Base-by-base conservation (phyloP, 495 filamentous ascomycete species). In the Penicillium longicatenatum region DNA sequence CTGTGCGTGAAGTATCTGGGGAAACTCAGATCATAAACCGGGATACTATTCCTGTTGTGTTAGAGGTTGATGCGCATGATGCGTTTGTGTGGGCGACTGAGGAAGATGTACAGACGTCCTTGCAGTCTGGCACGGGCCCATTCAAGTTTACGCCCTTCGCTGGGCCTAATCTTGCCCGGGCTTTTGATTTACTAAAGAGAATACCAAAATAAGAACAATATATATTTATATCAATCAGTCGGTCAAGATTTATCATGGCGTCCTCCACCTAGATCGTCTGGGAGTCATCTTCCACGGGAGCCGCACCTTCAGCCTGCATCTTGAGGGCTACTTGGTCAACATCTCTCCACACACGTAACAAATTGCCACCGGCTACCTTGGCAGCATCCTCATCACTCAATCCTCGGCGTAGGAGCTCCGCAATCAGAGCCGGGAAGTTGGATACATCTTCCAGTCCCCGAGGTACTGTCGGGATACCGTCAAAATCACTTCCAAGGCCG, bases 371-470 rank as follows among this genome's bases (percentile, higher is more conserved):
- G 0, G 82, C 87, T 1, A 94, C 74, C 63, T 88, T 87, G 21
- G 67, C 75, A 2, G 81, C 87, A 61, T 94, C 85, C 44, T 74
- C 68, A 58, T 92, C 87, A 16, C 79, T 86, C 21, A 93, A 75
- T 2, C 89, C 90, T 19, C 84, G 80, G 39, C 68, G 71, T 54
- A 94, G 71, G 50, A 93, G 68, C 70, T 92, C 89, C 6, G 81
- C 86, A 6, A 97, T 83, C 52, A 98, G 70, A 46, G 85, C 84
- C 2, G 94, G 93, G 69, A 86, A 96, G 68, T 89, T 91, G 49
- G 85, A 86, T 26, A 97, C 92, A 72, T 97, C 92, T 44, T 86
- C 84, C 4, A 87, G 57, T 4, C 85, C 85, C 14, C 58, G 62
- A 0, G 82, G 78, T 0, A 74, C 71, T 5, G 55, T 67, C 8